Conservation (phyloP, 768 basidiomycete genomes). For the Amanita fuliginea region DNA sequence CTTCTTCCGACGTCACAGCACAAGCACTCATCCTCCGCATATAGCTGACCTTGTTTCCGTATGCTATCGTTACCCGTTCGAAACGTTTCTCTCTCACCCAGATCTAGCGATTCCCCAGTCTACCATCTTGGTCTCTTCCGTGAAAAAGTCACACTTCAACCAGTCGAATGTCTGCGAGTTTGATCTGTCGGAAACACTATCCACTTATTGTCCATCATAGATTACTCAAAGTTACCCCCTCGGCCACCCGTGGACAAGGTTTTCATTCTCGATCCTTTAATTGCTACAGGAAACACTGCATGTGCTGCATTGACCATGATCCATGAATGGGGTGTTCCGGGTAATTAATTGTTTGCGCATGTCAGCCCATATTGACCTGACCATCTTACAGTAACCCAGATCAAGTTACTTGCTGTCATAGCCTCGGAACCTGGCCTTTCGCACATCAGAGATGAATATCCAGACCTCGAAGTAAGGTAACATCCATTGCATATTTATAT, state of each 20-base stretch:
- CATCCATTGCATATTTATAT: not conserved
- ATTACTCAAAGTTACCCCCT: constrained; percentile 84
- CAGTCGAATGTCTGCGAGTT: constrained; percentile 66
- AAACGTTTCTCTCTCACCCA: not conserved
- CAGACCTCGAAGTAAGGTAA: constrained; percentile 65
- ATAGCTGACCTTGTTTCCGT: constrained; percentile 73
- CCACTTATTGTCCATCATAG: constrained; percentile 23
- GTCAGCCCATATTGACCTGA: not conserved
- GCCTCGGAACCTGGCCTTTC: constrained; percentile 67
- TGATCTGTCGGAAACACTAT: not conserved
- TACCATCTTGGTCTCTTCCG: constrained; percentile 88
- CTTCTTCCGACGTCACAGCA: not conserved
- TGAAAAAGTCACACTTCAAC: constrained; percentile 79
- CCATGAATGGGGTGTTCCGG: constrained; percentile 67
- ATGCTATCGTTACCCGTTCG: constrained; percentile 19
- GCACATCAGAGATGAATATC: constrained; percentile 54
- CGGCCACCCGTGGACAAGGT: constrained; percentile 68
- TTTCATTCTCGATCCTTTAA: constrained; percentile 85
- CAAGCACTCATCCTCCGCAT: constrained; percentile 2
- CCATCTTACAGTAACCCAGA: constrained; percentile 37
- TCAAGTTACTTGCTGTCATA: constrained; percentile 77
- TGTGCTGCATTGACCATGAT: constrained; percentile 83
- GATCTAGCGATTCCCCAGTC: constrained; percentile 59
- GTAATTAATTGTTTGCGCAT: constrained; percentile 25
- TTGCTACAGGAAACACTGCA: constrained; percentile 92